Base-by-base conservation (phyloP, 2,329 filamentous ascomycete species). In the Cladosporium sp. region DNA sequence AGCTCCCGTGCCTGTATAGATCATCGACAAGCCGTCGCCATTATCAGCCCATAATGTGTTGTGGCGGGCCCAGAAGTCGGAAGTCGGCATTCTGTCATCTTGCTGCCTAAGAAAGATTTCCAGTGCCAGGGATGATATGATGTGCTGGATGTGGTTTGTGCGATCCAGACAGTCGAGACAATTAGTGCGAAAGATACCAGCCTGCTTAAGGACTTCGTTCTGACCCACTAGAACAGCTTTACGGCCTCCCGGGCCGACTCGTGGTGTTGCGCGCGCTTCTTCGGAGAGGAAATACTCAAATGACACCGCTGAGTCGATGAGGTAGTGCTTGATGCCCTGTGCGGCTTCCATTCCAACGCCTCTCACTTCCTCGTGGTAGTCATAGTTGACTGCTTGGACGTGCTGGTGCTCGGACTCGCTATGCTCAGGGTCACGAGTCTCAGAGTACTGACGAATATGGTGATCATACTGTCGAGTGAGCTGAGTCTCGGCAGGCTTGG, bases 1-100 rank as follows among this genome's bases (percentile, higher is more conserved):
- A 13, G 93, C 93, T 4, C 93, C 93, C 3, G 93, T 98, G 19
- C 93, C 93, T 7, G 93, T 93, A 65, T 98, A 98, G 20, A 96
- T 97, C 62, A 89, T 88, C 11, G 91, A 96, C 41, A 98, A 70
- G 5, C 87, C 86, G 71, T 98, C 93, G 18, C 93, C 93, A 63
- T 96, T 97, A 68, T 98, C 93, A 29, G 93, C 93, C 93, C 93
- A 98, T 1, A 98, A 77, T 53, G 83, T 93, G 7, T 89, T 91
- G 70, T 98, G 93, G 42, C 88, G 79, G 71, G 88, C 85, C 86
- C 91, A 95, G 61, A 97, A 91, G 62, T 97, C 91, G 0, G 84
- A 79, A 8, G 78, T 77, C 0, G 87, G 84, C 32, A 49, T 50
- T 54, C 75, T 77, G 56, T 88, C 82, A 20, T 78, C 79, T 53